Conservation (phyloP, 768 basidiomycete species). For the Terana coerulea region DNA sequence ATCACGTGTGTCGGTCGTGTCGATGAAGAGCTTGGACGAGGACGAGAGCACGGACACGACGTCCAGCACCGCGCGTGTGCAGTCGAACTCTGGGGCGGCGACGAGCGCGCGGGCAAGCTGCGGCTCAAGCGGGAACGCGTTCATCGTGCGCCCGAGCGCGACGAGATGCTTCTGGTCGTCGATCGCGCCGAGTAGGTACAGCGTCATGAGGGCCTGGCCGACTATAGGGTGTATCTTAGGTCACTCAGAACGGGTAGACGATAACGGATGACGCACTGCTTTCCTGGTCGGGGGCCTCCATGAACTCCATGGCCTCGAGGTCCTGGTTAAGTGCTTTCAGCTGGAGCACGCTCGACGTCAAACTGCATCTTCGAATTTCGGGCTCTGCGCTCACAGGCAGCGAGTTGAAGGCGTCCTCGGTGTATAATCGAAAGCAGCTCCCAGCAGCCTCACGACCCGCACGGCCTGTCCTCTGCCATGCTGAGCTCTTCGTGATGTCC, state of each 20-base stretch:
- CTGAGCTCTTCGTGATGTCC: constrained; percentile 86
- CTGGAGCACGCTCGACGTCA: constrained; percentile 81
- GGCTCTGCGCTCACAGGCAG: constrained; percentile 72
- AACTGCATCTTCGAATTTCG: constrained; percentile 85
- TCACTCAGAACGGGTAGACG: background rate
- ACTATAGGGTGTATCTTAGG: background rate
- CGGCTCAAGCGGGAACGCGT: constrained; percentile 91
- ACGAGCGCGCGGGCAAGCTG: constrained; percentile 73
- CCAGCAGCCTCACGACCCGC: constrained; percentile 92
- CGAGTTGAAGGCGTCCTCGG: constrained; percentile 68
- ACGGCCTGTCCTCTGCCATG: constrained; percentile 91
- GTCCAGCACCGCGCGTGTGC: constrained; percentile 75
- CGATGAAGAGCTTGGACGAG: constrained; percentile 78
- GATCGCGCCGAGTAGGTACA: constrained; percentile 81
- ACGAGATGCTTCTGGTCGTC: constrained; percentile 66
- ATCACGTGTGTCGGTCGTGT: constrained; percentile 72
- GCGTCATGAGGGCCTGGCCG: constrained; percentile 52
- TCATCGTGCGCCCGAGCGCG: constrained; percentile 75
- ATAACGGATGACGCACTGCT: constrained; percentile 52
- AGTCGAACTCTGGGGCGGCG: constrained; percentile 68
- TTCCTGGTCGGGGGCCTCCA: constrained; percentile 80
- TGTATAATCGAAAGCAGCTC: constrained; percentile 89
- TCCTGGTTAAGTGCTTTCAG: constrained; percentile 82
- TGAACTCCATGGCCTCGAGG: constrained; percentile 76
- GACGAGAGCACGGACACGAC: constrained; percentile 82